Conservation (phyloP, 2,329 filamentous ascomycete species). For the Phyllosticta citribraziliensis region DNA sequence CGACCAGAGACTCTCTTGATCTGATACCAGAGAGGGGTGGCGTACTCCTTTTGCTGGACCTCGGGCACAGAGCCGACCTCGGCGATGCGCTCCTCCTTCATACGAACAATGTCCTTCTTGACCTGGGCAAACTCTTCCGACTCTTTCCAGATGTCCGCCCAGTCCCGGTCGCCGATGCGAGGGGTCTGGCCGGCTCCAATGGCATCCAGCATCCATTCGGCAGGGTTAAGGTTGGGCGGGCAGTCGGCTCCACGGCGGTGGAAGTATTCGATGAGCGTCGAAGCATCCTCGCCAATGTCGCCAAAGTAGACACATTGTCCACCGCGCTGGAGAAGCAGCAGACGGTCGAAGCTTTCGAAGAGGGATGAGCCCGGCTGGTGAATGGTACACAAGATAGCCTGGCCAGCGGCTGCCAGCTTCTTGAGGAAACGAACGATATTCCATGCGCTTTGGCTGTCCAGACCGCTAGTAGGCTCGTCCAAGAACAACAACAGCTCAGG, state of each 20-base stretch:
- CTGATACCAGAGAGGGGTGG: slow-evolving; percentile 70
- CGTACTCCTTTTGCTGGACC: slow-evolving; percentile 63
- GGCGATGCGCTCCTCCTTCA: slow-evolving; percentile 52
- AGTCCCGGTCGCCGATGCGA: slow-evolving; percentile 64
- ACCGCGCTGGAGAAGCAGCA: slow-evolving; percentile 68
- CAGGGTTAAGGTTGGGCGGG: slow-evolving; percentile 44
- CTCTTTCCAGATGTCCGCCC: slow-evolving; percentile 69
- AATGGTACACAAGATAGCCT: slow-evolving; percentile 84
- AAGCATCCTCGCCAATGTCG: slow-evolving; percentile 67
- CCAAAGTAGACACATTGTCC: slow-evolving; percentile 81
- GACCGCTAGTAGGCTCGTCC: slow-evolving; percentile 68
- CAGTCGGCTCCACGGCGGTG: slow-evolving; percentile 47
- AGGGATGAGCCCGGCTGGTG: slow-evolving; percentile 81
- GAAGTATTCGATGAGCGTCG: slow-evolving; percentile 53
- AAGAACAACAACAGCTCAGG: slow-evolving; percentile 67
- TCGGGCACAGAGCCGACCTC: slow-evolving; percentile 34
- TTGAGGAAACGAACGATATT: slow-evolving; percentile 71
- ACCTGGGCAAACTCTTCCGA: slow-evolving; percentile 58
- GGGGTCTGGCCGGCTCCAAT: slow-evolving; percentile 66
- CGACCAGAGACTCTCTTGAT: slow-evolving; percentile 64
- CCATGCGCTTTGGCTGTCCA: slow-evolving; percentile 63
- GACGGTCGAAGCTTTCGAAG: slow-evolving; percentile 79
- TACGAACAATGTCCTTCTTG: slow-evolving; percentile 55
- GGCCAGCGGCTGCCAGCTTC: slow-evolving; percentile 67
- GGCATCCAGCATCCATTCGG: slow-evolving; percentile 79